phyloP scores from a whole-genome alignment of 2,329 filamentous ascomycete species.

The Fusarium sp. region DNA sequence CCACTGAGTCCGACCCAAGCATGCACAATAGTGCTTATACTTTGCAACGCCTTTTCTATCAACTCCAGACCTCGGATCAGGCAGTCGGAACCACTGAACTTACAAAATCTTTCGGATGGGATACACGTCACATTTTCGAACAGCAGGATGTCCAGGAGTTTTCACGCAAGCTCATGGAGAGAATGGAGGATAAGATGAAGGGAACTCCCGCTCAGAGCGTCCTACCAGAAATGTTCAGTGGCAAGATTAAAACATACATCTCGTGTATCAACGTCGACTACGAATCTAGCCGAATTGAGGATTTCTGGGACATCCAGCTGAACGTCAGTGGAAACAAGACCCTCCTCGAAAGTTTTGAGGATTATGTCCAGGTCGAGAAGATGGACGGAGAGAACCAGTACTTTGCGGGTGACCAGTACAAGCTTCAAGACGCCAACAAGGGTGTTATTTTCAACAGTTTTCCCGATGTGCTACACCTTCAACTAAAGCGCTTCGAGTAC shows the following conservation, averaged over 20 bases:
- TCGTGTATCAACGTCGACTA: slow-evolving; percentile 99
- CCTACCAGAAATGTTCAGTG: slow-evolving; percentile 90
- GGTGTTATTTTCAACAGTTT: slow-evolving; percentile 97
- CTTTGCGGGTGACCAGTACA: slow-evolving; percentile 87
- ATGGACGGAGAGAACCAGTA: slow-evolving; percentile 99
- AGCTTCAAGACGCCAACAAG: slow-evolving; percentile 95
- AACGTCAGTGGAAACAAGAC: slow-evolving; percentile 96
- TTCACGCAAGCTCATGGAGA: slow-evolving; percentile 96
- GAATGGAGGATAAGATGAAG: slow-evolving; percentile 98
- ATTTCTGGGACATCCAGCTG: slow-evolving; percentile 98
- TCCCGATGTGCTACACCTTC: slow-evolving; percentile 91
- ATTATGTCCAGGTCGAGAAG: slow-evolving; percentile 96
- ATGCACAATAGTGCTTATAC: slow-evolving; percentile 92
- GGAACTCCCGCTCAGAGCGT: slow-evolving; percentile 91
- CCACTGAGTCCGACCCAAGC: slow-evolving; percentile 85
- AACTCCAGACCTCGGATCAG: slow-evolving; percentile 84
- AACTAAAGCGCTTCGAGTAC: slow-evolving; percentile 98
- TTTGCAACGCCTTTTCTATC: slow-evolving; percentile 92
- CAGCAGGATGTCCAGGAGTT: slow-evolving; percentile 99
- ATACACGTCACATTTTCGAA: slow-evolving; percentile 96
- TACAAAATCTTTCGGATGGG: slow-evolving; percentile 97
- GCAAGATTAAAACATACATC: slow-evolving; percentile 98
- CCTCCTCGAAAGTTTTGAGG: slow-evolving; percentile 91
- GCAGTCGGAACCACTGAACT: slow-evolving; percentile 93
- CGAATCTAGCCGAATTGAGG: slow-evolving; percentile 93